These are phyloP conservation scores for Spatholobus suberectus DNA, from an alignment of 306 rosid species.

Conservation along the genomic window DNA sequence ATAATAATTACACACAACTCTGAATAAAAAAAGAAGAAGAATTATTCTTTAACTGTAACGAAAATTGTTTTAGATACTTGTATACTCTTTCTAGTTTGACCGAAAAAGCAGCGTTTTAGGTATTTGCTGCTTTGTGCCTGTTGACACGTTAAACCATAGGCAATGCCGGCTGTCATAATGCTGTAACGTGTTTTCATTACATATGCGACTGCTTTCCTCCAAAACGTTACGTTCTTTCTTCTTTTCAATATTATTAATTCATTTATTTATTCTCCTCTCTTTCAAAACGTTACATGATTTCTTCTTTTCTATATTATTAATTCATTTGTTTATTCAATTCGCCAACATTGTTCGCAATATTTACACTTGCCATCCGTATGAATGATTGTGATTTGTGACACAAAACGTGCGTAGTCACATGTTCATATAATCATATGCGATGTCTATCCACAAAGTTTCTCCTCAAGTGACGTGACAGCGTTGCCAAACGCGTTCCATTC, in stretches of 20 bases:
- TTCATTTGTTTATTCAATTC: not conserved
- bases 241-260: not conserved
- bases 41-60: too few relatives aligned
- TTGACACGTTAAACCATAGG: slow-evolving; percentile 14
- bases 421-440: not conserved
- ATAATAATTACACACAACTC: too few relatives aligned
- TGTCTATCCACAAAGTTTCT: not conserved
- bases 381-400: not conserved
- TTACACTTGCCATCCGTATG: not conserved
- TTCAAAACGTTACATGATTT: not conserved
- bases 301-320: not conserved
- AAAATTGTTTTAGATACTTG: not conserved
- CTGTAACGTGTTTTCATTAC: not conserved
- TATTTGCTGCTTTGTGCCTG: not conserved
- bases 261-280: not conserved
- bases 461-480: not conserved
- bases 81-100: not conserved
- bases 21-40: too few relatives aligned
- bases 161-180: not conserved
- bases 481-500: slow-evolving; percentile 8
- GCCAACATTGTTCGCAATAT: not conserved
- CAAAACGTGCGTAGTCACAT: not conserved
- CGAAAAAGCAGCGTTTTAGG: slow-evolving; percentile 16
- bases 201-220: not conserved
- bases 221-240: not conserved